Evolutionary conservation across 202 grass and related monocot species (phyloP).

Genomic region (Schoenoplectus tabernaemontani): DNA sequence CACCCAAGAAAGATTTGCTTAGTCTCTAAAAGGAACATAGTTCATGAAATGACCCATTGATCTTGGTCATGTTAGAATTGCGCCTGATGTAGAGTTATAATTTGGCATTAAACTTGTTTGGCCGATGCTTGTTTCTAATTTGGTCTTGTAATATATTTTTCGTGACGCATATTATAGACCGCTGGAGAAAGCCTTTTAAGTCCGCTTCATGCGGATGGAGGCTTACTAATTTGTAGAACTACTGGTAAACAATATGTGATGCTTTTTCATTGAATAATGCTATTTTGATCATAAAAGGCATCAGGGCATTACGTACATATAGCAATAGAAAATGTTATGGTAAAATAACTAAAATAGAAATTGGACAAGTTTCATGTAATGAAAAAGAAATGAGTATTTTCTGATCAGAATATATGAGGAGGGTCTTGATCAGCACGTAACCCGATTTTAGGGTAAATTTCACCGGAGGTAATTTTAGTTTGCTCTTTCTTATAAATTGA

Average conservation of each 20-base stretch:
- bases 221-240: background rate
- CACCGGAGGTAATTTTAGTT: too few species aligned
- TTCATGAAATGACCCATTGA: background rate
- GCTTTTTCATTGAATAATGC: background rate
- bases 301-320: background rate
- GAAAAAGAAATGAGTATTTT: background rate
- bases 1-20: slow-evolving; percentile 28
- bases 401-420: too few species aligned
- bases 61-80: background rate
- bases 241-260: background rate
- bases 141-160: slow-evolving; percentile 15
- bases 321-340: background rate
- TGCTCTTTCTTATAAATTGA: too few species aligned
- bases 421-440: too few species aligned
- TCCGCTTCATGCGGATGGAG: background rate
- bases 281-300: background rate
- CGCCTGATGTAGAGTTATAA: background rate
- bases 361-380: background rate
- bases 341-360: background rate
- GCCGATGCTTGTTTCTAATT: background rate
- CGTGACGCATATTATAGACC: background rate
- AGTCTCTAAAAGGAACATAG: slow-evolving; percentile 19
- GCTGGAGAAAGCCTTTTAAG: background rate
- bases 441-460: too few species aligned
- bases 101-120: background rate